Evolutionary conservation across 1,284 basidiomycete species (phyloP).

Genomic region (Sphagnurus paluster): DNA sequence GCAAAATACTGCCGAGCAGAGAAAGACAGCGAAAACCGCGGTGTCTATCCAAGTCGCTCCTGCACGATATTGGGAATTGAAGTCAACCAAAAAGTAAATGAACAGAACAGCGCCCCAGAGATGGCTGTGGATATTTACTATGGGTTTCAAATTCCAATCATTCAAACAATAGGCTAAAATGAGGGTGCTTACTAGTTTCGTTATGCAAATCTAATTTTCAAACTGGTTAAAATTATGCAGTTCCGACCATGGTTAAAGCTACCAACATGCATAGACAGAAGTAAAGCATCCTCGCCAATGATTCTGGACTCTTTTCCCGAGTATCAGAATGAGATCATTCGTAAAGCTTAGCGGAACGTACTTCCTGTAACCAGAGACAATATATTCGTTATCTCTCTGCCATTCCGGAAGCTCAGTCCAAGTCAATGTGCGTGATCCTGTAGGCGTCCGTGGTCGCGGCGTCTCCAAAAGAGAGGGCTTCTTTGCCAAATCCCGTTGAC

Average conservation of each 20-base stretch:
- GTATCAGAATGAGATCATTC: slow-evolving; percentile 2
- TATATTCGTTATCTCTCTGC: slow-evolving; percentile 78
- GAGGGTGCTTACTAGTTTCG: slow-evolving; percentile 59
- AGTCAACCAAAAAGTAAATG: slow-evolving; percentile 55
- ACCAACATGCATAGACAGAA: slow-evolving; percentile 75
- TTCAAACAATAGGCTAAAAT: slow-evolving; percentile 7
- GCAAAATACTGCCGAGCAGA: slow-evolving; percentile 75
- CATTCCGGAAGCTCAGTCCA: slow-evolving; percentile 68
- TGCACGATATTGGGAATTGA: slow-evolving; percentile 45
- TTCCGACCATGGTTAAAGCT: slow-evolving; percentile 19
- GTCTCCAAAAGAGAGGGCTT: slow-evolving; percentile 1
- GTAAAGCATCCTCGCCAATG: slow-evolving; percentile 64
- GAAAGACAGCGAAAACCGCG: slow-evolving; percentile 66
- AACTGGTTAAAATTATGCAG: slow-evolving; percentile 18
- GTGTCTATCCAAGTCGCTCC: slow-evolving; percentile 64
- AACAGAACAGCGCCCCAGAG: slow-evolving; percentile 77
- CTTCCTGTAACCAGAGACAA: slow-evolving; percentile 73
- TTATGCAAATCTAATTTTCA: slow-evolving; percentile 71
- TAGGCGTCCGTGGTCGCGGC: slow-evolving; percentile 1
- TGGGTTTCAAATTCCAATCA: slow-evolving; percentile 12
- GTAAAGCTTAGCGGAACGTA: slow-evolving; percentile 29
- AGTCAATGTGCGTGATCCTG: slow-evolving; percentile 39
- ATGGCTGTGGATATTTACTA: slow-evolving; percentile 92
- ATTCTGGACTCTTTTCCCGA: slow-evolving; percentile 52
- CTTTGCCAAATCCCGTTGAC: slow-evolving; percentile 4